Evolutionary conservation across 2,329 filamentous ascomycete species (phyloP), one percentile per base, ranked within the genome.

Genomic region (Penicillium sp.): DNA sequence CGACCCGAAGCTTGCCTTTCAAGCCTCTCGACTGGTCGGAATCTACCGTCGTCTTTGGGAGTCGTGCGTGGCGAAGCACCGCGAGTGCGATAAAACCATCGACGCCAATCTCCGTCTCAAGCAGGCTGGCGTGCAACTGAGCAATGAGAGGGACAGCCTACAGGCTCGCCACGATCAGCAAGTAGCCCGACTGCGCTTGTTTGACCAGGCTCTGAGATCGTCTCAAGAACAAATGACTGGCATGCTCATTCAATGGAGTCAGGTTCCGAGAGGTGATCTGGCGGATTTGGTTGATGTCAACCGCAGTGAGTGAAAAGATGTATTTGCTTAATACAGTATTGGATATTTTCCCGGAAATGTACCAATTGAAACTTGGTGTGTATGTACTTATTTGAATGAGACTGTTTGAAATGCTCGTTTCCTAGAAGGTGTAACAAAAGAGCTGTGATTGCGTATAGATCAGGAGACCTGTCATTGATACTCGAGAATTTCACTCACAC

Each of bases 141-240:
- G 27, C n/a, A 37, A 44, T n/a, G 21, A 55, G 39, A 55, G 52
- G 14, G 52, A 55, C 21, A 39, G 35, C n/a, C 52, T 55, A 41
- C 46, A 55, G 31, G 16, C 48, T 33, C 52, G 46, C 26, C 26
- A 44, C 37, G 52, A 55, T 44, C 22, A 55, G 46, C 52, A 55
- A 35, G 24, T 43, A 22, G 26, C 37, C 39, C 46, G 46, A 22
- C 46, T 55, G 37, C 52, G 45, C 37, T 49, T 55, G 6, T 49
- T 49, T 3, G 46, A 55, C 11, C 35, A 44, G 37, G 45, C 45
- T 43, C 22, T 55, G 37, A 39, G 37, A 39, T 51, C 13, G 16
- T 55, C 48, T 37, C 41, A 33, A 1, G 31, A 39, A 19, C 19
- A 43, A 13, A 33, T 56, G 53, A 41, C 21, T 47, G 31, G 48